A percentile compares a stretch with the other conserved stretches of the same genome.
Evolutionary conservation across 2,329 filamentous ascomycete genomes (phyloP).

Genomic region (Stagonosporopsis cucurbitacearum): DNA sequence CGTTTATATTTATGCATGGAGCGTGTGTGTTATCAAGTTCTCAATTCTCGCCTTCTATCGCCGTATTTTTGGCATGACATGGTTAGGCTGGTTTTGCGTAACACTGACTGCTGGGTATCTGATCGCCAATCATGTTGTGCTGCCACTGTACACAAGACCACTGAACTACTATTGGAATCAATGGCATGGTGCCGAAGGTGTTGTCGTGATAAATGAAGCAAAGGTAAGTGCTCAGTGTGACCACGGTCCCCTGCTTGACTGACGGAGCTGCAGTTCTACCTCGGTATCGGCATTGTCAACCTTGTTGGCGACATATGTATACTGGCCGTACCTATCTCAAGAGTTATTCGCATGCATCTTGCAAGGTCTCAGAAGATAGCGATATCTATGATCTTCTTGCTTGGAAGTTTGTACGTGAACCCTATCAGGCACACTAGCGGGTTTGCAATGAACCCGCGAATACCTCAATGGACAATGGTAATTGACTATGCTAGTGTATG

Average conservation of each 20-base stretch:
- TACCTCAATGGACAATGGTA: background rate
- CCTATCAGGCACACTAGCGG: background rate
- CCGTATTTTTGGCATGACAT: constrained; percentile 37
- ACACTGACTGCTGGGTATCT: constrained; percentile 27
- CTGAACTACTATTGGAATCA: constrained; percentile 31
- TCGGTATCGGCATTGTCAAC: constrained; percentile 34
- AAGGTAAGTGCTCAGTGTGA: constrained; percentile 14
- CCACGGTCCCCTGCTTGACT: background rate
- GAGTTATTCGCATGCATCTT: constrained; percentile 24
- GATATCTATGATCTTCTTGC: constrained; percentile 31
- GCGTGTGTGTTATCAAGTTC: constrained; percentile 35
- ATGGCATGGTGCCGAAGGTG: constrained; percentile 26
- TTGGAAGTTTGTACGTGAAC: constrained; percentile 33
- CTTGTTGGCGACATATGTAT: constrained; percentile 32
- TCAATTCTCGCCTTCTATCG: constrained; percentile 36
- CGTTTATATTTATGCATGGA: constrained; percentile 37
- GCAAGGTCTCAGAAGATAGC: constrained; percentile 31
- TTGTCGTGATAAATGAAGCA: constrained; percentile 27
- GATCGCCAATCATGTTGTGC: constrained; percentile 28
- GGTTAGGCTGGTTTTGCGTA: constrained; percentile 30
- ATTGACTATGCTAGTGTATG: constrained; percentile 24
- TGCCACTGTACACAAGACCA: constrained; percentile 27
- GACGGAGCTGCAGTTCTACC: constrained; percentile 27
- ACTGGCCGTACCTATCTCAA: constrained; percentile 19
- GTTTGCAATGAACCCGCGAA: too few species aligned